A percentile compares a stretch with the other conserved stretches of the same genome.
phyloP scores from a whole-genome alignment of 495 filamentous ascomycete species.

The Physcia stellaris region DNA sequence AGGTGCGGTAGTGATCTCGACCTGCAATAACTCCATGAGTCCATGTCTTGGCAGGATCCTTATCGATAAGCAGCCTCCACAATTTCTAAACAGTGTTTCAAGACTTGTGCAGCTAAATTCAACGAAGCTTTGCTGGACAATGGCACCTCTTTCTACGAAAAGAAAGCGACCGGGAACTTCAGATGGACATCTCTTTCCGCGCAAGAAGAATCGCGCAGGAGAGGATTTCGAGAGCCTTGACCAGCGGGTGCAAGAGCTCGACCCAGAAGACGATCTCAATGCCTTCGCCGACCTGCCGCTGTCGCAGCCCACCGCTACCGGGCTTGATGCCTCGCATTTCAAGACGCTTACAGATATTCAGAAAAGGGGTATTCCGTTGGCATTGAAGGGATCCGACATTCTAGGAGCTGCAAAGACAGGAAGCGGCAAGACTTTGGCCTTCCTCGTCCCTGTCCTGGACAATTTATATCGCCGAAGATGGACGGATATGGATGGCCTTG shows the following conservation, averaged over 20 bases:
- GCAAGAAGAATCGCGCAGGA: constrained; percentile 52
- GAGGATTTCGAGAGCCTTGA: constrained; percentile 30
- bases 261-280: constrained; percentile 41
- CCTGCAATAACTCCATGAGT: too few relatives aligned
- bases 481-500: constrained; percentile 81
- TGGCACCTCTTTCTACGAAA: too few relatives aligned
- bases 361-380: constrained; percentile 67
- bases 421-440: constrained; percentile 91
- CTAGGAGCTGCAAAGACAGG: constrained; percentile 95
- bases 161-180: too few relatives aligned
- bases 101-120: too few relatives aligned
- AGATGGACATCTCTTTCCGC: constrained; percentile 19
- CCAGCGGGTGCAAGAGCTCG: constrained; percentile 36
- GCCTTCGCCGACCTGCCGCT: constrained; percentile 73
- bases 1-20: background rate
- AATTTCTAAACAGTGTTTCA: too few relatives aligned
- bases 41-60: too few relatives aligned
- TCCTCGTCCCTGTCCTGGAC: constrained; percentile 83
- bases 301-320: constrained; percentile 66
- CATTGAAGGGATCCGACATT: constrained; percentile 76
- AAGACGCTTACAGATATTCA: constrained; percentile 87
- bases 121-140: too few relatives aligned
- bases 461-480: constrained; percentile 86
- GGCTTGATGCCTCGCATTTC: constrained; percentile 79
- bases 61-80: too few relatives aligned